Evolutionary conservation across 768 basidiomycete species (phyloP).

Genomic region (Serendipita sp.): DNA sequence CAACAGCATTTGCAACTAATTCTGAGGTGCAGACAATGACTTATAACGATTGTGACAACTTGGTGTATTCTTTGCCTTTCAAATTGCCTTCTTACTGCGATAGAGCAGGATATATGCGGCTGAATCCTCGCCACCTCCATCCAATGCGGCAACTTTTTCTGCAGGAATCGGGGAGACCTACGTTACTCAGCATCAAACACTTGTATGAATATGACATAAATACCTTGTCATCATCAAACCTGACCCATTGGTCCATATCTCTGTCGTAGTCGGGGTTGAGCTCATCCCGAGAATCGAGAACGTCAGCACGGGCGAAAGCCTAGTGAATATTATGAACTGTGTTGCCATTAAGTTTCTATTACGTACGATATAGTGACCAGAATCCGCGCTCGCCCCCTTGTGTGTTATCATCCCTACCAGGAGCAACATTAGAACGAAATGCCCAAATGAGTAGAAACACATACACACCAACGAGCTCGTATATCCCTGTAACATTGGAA

Average conservation of each 20-base stretch:
- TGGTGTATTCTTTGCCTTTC: background rate
- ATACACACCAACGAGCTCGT: conserved; percentile 74
- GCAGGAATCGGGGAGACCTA: conserved; percentile 51
- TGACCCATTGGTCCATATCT: conserved; percentile 65
- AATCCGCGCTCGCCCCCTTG: conserved; percentile 89
- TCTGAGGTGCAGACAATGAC: too few relatives aligned
- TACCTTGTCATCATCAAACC: conserved; percentile 93
- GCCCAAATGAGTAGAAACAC: background rate
- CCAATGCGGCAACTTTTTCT: conserved; percentile 70
- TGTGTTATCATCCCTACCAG: conserved; percentile 77
- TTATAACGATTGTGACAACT: too few relatives aligned
- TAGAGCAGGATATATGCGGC: conserved; percentile 83
- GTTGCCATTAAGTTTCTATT: conserved; percentile 55
- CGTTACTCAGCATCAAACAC: background rate
- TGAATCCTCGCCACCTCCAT: conserved; percentile 86
- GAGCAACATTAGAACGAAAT: conserved; percentile 5
- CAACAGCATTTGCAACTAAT: too few relatives aligned
- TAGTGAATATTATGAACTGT: conserved; percentile 18
- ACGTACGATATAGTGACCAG: conserved; percentile 95
- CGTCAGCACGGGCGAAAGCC: conserved; percentile 1
- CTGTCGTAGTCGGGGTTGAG: conserved; percentile 22
- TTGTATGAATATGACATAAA: background rate
- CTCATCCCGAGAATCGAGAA: conserved; percentile 7
- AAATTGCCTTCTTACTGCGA: conserved; percentile 34
- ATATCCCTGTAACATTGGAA: conserved; percentile 62